A percentile compares a stretch with the other conserved stretches of the same genome.
Conservation (phyloP, 352 stramenopile species). For the Aphanomyces stellatus region DNA sequence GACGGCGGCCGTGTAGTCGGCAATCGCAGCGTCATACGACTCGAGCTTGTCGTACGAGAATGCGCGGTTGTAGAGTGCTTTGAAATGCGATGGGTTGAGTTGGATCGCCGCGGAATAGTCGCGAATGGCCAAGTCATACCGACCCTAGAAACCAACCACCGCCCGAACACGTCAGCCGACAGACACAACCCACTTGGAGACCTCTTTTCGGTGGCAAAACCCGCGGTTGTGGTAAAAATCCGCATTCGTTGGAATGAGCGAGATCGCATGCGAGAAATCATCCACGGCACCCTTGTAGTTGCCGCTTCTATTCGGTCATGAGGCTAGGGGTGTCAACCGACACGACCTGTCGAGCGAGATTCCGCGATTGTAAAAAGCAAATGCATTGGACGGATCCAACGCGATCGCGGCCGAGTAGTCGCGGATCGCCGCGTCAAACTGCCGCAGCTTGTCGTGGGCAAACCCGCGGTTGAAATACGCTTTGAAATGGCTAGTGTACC, state of each 20-base stretch:
- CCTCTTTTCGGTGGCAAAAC: conserved; percentile 75
- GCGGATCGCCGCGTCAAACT: conserved; percentile 62
- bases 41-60: conserved; percentile 83
- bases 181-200: not conserved
- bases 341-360: conserved; percentile 65
- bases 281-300: conserved; percentile 72
- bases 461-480: conserved; percentile 85
- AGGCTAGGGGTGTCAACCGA: conserved; percentile 20
- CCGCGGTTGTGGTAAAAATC: conserved; percentile 81
- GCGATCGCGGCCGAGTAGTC: conserved; percentile 66
- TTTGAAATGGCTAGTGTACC: conserved; percentile 59
- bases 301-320: conserved; percentile 38
- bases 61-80: conserved; percentile 82
- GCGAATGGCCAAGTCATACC: conserved; percentile 64
- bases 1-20: conserved; percentile 70
- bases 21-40: conserved; percentile 46
- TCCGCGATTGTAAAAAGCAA: conserved; percentile 75
- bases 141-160: too few relatives aligned
- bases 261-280: conserved; percentile 76
- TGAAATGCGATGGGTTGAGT: conserved; percentile 72
- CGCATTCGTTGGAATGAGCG: conserved; percentile 56
- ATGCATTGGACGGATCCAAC: conserved; percentile 65
- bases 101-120: conserved; percentile 71
- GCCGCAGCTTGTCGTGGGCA: conserved; percentile 68
- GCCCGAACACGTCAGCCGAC: not conserved